phyloP scores from a whole-genome alignment of 768 basidiomycete genomes.

The Termitomyces sp. region DNA sequence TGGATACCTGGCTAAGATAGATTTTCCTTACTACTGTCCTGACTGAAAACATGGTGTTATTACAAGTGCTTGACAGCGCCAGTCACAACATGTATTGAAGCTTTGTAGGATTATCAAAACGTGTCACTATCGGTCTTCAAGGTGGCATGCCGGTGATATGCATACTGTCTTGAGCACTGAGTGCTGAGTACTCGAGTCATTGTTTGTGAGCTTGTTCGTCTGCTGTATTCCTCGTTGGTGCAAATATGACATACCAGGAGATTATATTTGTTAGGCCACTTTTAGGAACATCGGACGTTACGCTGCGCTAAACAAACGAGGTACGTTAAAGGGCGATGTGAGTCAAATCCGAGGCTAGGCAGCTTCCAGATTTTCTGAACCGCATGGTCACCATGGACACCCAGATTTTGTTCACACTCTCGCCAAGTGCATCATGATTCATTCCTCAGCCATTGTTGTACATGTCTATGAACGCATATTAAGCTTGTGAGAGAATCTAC shows the following conservation, averaged over 20 bases:
- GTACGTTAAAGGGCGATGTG: not conserved
- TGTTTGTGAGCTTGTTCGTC: not conserved
- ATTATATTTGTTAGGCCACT: no score
- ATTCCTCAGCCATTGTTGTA: not conserved
- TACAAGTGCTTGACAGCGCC: not conserved
- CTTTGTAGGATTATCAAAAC: not conserved
- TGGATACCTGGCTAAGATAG: no score
- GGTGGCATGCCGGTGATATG: not conserved
- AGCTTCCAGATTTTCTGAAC: not conserved
- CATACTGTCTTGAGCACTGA: not conserved
- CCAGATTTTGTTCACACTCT: not conserved
- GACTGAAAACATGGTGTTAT: no score
- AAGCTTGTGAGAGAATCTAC: not conserved
- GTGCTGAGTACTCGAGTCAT: no score
- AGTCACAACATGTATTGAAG: not conserved
- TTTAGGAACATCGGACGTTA: not conserved
- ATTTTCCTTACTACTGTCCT: no score
- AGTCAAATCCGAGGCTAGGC: not conserved
- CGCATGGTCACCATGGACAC: not conserved
- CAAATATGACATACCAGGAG: not conserved
- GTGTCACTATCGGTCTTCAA: not conserved
- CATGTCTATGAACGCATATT: not conserved
- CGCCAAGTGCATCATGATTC: no score
- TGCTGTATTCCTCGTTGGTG: not conserved
- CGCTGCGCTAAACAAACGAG: not conserved